phyloP scores from a whole-genome alignment of 257 asterid genomes.

The Scutellaria galericulata region DNA sequence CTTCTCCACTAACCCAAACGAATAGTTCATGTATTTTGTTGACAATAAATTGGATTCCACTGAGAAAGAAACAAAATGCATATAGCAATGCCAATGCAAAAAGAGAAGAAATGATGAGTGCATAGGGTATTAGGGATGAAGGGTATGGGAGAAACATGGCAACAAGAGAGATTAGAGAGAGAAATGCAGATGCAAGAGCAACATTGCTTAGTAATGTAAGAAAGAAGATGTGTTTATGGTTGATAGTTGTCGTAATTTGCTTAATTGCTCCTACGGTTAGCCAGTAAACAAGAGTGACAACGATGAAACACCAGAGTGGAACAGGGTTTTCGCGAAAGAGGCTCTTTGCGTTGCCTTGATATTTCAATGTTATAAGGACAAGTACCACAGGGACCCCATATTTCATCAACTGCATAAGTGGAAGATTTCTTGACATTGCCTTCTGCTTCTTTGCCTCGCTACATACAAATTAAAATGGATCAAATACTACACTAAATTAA shows the following conservation, averaged over 20 bases:
- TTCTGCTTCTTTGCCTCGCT: too few relatives aligned
- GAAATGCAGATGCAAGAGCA: neutral
- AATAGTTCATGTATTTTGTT: neutral
- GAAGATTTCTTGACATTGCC: neutral
- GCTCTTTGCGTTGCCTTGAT: neutral
- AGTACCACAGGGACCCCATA: slow-evolving; percentile 1
- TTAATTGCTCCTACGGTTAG: neutral
- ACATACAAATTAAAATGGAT: too few relatives aligned
- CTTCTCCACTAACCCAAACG: neutral
- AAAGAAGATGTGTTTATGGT: too few relatives aligned
- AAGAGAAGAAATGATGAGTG: neutral
- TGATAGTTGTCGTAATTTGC: neutral
- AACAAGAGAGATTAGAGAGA: neutral
- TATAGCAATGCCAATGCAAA: neutral
- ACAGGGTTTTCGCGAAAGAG: neutral
- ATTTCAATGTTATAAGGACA: neutral
- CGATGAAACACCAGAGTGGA: neutral
- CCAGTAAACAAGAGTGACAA: neutral
- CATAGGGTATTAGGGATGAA: neutral
- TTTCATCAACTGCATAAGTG: neutral
- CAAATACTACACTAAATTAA: too few relatives aligned
- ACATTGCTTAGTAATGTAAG: neutral
- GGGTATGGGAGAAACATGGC: slow-evolving; percentile 4
- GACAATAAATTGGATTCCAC: neutral
- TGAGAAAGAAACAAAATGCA: neutral